phyloP scores from a whole-genome alignment of 352 stramenopile species.

The Globisporangium barbulae region DNA sequence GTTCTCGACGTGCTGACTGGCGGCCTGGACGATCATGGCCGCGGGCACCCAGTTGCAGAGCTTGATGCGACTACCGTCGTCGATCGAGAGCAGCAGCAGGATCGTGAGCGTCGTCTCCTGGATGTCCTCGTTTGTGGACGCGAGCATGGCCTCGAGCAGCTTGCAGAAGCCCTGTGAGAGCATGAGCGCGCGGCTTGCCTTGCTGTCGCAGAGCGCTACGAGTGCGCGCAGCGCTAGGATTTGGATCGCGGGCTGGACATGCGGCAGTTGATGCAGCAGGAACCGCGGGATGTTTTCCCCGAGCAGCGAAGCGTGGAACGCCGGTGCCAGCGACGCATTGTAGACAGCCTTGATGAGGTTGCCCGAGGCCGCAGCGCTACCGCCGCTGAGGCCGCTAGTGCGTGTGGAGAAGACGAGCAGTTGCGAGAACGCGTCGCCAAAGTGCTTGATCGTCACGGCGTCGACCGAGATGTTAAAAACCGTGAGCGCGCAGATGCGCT shows the following conservation, averaged over 20 bases:
- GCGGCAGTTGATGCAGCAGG: constrained; percentile 38
- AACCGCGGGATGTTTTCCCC: constrained; percentile 67
- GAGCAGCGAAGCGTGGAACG: constrained; percentile 57
- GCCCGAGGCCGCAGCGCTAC: constrained; percentile 12
- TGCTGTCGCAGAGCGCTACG: constrained; percentile 48
- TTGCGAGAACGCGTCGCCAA: constrained; percentile 58
- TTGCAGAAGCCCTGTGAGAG: constrained; percentile 50
- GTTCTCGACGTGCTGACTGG: constrained; percentile 26
- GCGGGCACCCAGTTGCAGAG: constrained; percentile 68
- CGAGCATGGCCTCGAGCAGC: constrained; percentile 43
- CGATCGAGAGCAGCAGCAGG: constrained; percentile 51
- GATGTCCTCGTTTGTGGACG: constrained; percentile 32
- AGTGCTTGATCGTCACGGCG: constrained; percentile 56
- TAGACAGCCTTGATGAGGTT: constrained; percentile 73
- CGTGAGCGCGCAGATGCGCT: constrained; percentile 60
- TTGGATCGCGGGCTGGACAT: constrained; percentile 37
- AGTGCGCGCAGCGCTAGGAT: constrained; percentile 45
- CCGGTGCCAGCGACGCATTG: constrained; percentile 53
- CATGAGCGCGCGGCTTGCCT: constrained; percentile 42
- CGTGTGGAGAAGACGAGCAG: constrained; percentile 36
- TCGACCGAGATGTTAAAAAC: constrained; percentile 73
- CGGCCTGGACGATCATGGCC: constrained; percentile 33
- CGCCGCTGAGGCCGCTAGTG: constrained; percentile 3
- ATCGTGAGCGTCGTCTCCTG: constrained; percentile 55
- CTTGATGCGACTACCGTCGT: constrained; percentile 65